Percentiles rank a stretch among this genome's conserved stretches.
phyloP scores from a whole-genome alignment of 306 rosid genomes.

The Dalbergia oliveri region DNA sequence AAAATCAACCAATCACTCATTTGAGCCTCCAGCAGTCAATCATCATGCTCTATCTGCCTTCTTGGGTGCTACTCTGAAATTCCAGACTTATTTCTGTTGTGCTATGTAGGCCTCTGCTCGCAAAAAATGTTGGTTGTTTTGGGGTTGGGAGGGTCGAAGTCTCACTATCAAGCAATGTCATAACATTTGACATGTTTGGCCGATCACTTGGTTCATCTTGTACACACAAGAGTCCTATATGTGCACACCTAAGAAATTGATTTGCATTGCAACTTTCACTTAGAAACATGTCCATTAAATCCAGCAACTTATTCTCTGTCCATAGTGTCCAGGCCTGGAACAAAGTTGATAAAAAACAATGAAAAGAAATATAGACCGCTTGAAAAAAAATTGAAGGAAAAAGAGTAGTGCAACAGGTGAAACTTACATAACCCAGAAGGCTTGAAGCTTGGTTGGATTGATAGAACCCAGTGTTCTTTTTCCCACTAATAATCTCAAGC shows the following conservation, averaged over 20 bases:
- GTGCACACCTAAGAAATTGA: conserved; percentile 47
- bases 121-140: conserved; percentile 50
- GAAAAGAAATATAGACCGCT: background rate
- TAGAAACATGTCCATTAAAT: conserved; percentile 49
- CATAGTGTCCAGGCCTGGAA: conserved; percentile 49
- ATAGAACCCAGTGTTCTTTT: conserved; percentile 51
- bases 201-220: conserved; percentile 59
- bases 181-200: conserved; percentile 45
- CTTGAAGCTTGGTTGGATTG: conserved; percentile 47
- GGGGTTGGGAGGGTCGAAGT: conserved; percentile 46
- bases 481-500: conserved; percentile 62
- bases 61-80: background rate
- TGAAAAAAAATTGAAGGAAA: background rate
- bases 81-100: background rate
- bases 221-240: background rate
- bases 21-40: background rate
- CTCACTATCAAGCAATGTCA: conserved; percentile 52
- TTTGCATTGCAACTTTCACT: conserved; percentile 41
- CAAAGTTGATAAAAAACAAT: background rate
- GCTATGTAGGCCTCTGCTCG: conserved; percentile 21
- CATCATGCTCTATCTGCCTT: conserved; percentile 36
- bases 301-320: conserved; percentile 34
- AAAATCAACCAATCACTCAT: background rate
- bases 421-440: conserved; percentile 54
- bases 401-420: background rate